Conservation (phyloP, 495 filamentous ascomycete species). For the Penicillium salamii region DNA sequence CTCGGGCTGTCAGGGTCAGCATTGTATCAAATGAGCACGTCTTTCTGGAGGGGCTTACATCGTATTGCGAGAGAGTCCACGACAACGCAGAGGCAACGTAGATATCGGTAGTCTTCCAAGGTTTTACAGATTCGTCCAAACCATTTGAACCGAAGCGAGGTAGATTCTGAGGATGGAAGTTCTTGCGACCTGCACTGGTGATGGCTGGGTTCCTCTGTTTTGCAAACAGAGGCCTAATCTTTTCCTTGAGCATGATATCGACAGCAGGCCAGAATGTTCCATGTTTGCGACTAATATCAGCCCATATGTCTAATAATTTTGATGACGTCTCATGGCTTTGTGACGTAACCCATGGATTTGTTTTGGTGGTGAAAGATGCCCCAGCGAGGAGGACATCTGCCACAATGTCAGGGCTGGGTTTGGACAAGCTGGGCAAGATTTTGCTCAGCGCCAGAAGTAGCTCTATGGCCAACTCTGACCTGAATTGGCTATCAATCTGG, state of each 20-base stretch:
- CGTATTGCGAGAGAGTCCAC: conserved; percentile 59
- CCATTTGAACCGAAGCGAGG: conserved; percentile 43
- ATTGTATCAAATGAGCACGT: neutral
- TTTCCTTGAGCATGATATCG: conserved; percentile 50
- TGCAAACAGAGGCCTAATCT: conserved; percentile 69
- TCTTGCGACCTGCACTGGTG: conserved; percentile 60
- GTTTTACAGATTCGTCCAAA: conserved; percentile 52
- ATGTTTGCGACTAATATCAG: conserved; percentile 16
- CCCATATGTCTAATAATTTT: conserved; percentile 38
- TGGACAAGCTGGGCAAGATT: conserved; percentile 13
- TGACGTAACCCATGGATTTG: conserved; percentile 55
- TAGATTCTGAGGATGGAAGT: conserved; percentile 46
- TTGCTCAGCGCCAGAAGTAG: conserved; percentile 19
- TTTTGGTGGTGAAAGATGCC: conserved; percentile 46
- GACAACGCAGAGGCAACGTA: conserved; percentile 61
- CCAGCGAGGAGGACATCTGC: conserved; percentile 31
- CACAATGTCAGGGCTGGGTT: conserved; percentile 14
- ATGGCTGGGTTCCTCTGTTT: conserved; percentile 60
- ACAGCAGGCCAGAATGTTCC: conserved; percentile 43
- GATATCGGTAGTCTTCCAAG: conserved; percentile 68
- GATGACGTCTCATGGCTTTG: conserved; percentile 26
- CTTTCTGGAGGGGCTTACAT: conserved; percentile 14
- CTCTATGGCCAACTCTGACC: conserved; percentile 26
- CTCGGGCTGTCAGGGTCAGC: conserved; percentile 20
- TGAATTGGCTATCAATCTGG: conserved; percentile 21